Evolutionary conservation across 2,329 filamentous ascomycete genomes (phyloP), one percentile per base, ranked within the genome.

Genomic region (Penicillium janthinellum): DNA sequence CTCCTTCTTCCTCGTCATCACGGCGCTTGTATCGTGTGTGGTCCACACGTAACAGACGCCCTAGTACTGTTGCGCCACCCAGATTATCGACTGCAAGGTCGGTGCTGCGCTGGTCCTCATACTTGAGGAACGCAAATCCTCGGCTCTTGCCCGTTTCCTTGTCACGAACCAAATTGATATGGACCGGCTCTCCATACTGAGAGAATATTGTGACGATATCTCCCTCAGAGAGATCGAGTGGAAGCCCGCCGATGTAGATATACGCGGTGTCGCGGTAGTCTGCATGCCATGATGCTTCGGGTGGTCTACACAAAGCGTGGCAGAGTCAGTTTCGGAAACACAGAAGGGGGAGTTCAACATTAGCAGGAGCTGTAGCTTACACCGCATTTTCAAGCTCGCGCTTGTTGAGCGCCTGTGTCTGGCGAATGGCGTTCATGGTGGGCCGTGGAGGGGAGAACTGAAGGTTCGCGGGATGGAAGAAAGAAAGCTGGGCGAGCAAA

Each of bases 191-290:
- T 69, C 95, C 95, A 73, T 89, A 99, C 76, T 99, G 95, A 6
- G 92, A 96, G 81, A 98, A 99, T 61, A 99, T 96, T 11, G 93
- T 93, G 67, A 98, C 87, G 63, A 99, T 85, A 77, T 99, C 95
- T 77, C 96, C 96, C 80, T 99, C 95, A 51, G 92, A 92, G 42
- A 99, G 84, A 71, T 96, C 91, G 78, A 90, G 96, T 3, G 93
- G 92, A 12, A 99, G 84, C 31, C 94, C 94, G 72, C 96, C 96
- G 68, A 99, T 93, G 82, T 97, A 96, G 74, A 99, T 82, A 77
- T 94, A 99, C 60, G 95, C 96, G 1, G 95, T 98, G 80, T 96
- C 95, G 79, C 92, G 91, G 79, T 98, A 99, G 81, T 99, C 96
- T 75, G 90, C 89, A 75, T 98, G 94, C 94, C 94, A 98, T 58